phyloP scores from a whole-genome alignment of 163 green algal species.

The Prototheca cutis region DNA sequence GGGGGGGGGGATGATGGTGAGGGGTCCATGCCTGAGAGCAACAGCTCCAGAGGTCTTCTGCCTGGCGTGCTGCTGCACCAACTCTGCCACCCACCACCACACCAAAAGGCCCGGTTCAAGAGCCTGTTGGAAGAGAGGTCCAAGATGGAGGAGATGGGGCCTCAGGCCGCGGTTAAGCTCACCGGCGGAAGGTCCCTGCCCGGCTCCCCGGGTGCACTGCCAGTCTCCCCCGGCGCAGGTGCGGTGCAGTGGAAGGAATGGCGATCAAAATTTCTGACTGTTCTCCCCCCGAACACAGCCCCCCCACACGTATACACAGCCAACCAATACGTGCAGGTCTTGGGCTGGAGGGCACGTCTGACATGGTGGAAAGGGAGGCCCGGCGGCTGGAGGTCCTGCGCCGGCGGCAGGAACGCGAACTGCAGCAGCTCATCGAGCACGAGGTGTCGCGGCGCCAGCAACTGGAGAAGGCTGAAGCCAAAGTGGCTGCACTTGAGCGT shows the following conservation, averaged over 20 bases:
- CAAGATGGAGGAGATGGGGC: slow-evolving; percentile 17
- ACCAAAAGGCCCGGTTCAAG: slow-evolving; percentile 40
- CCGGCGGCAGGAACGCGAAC: slow-evolving; percentile 60
- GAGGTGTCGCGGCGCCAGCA: slow-evolving; percentile 62
- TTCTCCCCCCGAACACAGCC: no score
- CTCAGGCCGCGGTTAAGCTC: no score
- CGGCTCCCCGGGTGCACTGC: no score
- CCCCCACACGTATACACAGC: no score
- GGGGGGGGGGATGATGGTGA: no score
- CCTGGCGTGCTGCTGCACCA: no score
- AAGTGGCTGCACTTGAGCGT: slow-evolving; percentile 45
- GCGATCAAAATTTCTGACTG: no score
- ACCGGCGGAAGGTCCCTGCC: no score
- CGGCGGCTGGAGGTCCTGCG: slow-evolving; percentile 64
- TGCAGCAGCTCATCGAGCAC: slow-evolving; percentile 48
- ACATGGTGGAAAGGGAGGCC: slow-evolving; percentile 54
- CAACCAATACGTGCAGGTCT: neutral
- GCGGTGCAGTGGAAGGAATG: no score
- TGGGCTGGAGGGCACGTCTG: neutral
- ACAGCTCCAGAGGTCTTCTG: no score
- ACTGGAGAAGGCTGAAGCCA: slow-evolving; percentile 61
- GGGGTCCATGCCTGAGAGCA: no score
- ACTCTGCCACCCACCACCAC: neutral
- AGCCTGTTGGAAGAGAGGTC: slow-evolving; percentile 38
- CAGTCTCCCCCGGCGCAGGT: no score